Base-by-base conservation (phyloP, 257 asterid genomes). In the Coffea canephora region DNA sequence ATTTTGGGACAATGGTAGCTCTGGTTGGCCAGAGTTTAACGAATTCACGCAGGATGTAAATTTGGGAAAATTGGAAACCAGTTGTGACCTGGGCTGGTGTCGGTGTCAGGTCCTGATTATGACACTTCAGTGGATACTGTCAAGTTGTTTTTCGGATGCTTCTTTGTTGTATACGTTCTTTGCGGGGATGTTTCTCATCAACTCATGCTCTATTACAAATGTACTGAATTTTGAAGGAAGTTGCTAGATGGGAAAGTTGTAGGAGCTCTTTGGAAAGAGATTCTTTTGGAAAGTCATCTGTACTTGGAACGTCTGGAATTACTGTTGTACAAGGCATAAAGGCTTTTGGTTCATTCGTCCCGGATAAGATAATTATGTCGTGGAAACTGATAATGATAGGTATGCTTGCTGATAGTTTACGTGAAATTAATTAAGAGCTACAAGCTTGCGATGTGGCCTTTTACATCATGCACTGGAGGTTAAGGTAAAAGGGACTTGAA, bases 21-120 rank as follows among this genome's bases (percentile, higher is more conserved):
- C 39, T 62, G 57, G 8, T 65, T 80, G 70, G 75, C 55, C 65
- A 69, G 61, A 55, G 52, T 31, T 31, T 57, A 45, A 23, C 54
- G 55, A 80, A 52, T 43, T 43, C 43, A 6, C 19, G 76, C 64
- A 43, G 48, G 41, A 71, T 66, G 41, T 71, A n/a, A 39, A 71
- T 67, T 62, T 77, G 12, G 77, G 70, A 79, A 48, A 54, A 68
- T 74, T 27, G 27, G 78, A 52, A 73, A 69, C 61, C 74, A 82
- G 46, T 67, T 25, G 25, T 72, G 43, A 54, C 52, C 74, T 36
- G 69, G 65, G 48, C 61, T 21, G 64, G n/a, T 23, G 64, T n/a
- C 21, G 64, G 43, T 73, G 55, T 69, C 2, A 70, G 79, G 18
- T 80, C 27, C 14, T 49, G 43, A 57, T 59, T 34, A 45, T 43